These are phyloP conservation scores for Saccharum spontaneum DNA, from an alignment of 176 grass and related monocot genomes.

Conservation along the genomic window DNA sequence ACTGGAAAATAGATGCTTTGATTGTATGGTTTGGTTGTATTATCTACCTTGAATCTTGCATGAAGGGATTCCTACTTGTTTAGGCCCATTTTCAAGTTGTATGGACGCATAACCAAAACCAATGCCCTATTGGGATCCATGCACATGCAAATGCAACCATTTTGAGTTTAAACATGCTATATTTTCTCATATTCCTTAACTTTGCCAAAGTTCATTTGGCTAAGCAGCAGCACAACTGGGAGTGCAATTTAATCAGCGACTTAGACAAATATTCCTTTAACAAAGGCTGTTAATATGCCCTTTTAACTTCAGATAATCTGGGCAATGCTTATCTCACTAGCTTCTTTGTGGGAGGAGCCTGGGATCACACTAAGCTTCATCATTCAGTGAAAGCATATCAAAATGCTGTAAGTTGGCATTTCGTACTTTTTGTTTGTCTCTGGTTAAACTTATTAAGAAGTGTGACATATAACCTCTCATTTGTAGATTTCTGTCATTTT, in stretches of 20 bases:
- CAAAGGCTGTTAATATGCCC: neutral
- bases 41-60: neutral
- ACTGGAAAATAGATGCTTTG: constrained; percentile 6
- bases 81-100: neutral
- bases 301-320: constrained; percentile 69
- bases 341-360: constrained; percentile 83
- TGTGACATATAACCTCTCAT: neutral
- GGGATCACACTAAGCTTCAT: constrained; percentile 76
- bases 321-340: constrained; percentile 97
- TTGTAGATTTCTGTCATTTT: constrained; percentile 30
- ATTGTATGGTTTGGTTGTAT: constrained; percentile 9
- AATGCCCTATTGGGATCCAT: neutral
- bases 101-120: constrained; percentile 16
- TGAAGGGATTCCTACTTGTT: constrained; percentile 10
- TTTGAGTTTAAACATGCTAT: neutral
- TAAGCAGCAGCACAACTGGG: neutral
- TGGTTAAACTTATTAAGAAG: neutral
- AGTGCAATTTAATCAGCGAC: neutral
- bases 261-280: constrained; percentile 20
- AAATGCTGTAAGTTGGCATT: constrained; percentile 89
- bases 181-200: neutral
- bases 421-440: constrained; percentile 9
- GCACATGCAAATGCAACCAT: neutral
- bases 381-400: constrained; percentile 95
- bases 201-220: constrained; percentile 1